Evolutionary conservation across 306 rosid species (phyloP).

Genomic region (Pyrus betulifolia): DNA sequence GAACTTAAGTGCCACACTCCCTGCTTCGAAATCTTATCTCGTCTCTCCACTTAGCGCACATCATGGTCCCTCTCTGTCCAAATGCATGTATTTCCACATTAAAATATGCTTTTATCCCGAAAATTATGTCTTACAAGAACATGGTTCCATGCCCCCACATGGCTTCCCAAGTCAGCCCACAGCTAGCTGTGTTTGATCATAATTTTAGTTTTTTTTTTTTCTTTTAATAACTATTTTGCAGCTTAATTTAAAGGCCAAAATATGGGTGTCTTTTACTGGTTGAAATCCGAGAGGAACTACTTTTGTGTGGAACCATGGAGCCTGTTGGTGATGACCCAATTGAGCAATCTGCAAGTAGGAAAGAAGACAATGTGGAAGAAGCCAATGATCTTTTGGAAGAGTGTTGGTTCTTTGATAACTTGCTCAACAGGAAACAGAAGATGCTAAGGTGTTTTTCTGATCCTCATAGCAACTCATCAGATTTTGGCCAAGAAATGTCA

Average conservation of each 20-base stretch:
- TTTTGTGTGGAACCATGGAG: constrained; percentile 39
- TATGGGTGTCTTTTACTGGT: neutral
- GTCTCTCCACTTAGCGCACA: neutral
- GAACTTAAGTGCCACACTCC: constrained; percentile 17
- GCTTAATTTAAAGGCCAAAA: neutral
- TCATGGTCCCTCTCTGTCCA: constrained; percentile 10
- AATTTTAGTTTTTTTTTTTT: constrained; percentile 14
- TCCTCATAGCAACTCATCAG: constrained; percentile 41
- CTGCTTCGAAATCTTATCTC: constrained; percentile 8
- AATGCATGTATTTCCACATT: neutral
- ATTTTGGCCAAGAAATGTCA: constrained; percentile 21
- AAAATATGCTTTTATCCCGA: constrained; percentile 16
- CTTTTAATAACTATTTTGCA: neutral
- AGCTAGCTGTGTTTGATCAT: constrained; percentile 9
- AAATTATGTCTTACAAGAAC: constrained; percentile 14
- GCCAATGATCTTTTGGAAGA: constrained; percentile 69
- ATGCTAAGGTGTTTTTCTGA: constrained; percentile 61
- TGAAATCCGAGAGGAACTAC: neutral
- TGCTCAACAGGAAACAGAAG: constrained; percentile 39
- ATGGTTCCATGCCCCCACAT: constrained; percentile 45
- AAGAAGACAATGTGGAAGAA: constrained; percentile 26
- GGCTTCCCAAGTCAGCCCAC: constrained; percentile 32
- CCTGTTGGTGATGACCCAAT: constrained; percentile 5
- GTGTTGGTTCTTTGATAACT: constrained; percentile 72
- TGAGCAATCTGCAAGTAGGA: constrained; percentile 30